Evolutionary conservation across 2,329 filamentous ascomycete species (phyloP), one percentile per base, ranked within the genome.

Genomic region (Paecilomyces niveus): DNA sequence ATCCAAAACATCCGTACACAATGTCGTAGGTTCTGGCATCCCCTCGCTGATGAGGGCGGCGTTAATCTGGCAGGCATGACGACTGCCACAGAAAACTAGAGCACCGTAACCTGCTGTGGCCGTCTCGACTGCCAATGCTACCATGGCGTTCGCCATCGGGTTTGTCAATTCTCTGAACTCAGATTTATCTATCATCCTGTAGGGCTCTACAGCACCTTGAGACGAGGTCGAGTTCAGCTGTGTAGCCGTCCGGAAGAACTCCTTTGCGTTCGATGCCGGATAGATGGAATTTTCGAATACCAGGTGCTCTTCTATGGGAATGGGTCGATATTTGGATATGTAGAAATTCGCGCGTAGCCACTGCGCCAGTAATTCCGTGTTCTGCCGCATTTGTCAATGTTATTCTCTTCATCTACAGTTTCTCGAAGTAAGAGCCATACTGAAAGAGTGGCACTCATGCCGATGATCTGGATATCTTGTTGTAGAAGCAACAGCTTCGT

Each of bases 381-480:
- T 91, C 86, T 89, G 11, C 9, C 13, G 2, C n/a, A 22, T 18
- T n/a, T 54, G 60, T 67, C 53, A 67, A 62, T 56, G 54, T 64
- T 33, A 57, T 56, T 49, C 21, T 8, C 22, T 3, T 18, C 24
- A 24, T 56, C 13, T 29, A 49, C 21, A 52, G 10, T 15, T 39
- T 31, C 51, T 33, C 33, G 11, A 9, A 21, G 35, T 24, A 3
- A 56, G 11, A 26, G 56, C 26, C 81, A 66, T 74, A 89, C 87
- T 57, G 86, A 85, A 53, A 92, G 77, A 0, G 89, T 92, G 3
- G 89, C 89, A 65, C 89, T 92, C 89, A 92, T 92, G 63, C 87
- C 89, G 59, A 91, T 76, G 21, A 92, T 85, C 67, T 92, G 89
- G 18, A 89, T 79, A 24, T 80, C 74, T 59, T 89, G 83, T 26